Conservation (phyloP, 129 eudicot genomes). For the Chrysanthemum seticuspe region DNA sequence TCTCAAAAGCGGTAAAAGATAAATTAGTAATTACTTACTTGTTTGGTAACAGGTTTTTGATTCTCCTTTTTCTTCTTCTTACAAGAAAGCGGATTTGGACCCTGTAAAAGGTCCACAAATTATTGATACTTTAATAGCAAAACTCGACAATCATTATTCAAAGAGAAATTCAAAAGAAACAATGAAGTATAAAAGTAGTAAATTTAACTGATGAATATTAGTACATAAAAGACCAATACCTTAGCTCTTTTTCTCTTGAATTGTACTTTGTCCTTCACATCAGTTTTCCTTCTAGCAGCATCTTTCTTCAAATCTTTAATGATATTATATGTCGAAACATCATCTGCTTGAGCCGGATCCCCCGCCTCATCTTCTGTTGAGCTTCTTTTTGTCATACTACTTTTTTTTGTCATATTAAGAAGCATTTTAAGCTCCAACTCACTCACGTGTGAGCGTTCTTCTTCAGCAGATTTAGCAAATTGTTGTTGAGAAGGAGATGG, state of each 20-base stretch:
- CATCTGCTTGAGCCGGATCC: conserved; percentile 48
- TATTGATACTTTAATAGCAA: neutral
- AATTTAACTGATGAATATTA: neutral
- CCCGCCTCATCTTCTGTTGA: conserved; percentile 28
- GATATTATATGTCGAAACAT: conserved; percentile 25
- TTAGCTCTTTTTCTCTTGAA: conserved; percentile 84
- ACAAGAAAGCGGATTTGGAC: conserved; percentile 92
- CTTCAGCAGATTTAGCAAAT: conserved; percentile 75
- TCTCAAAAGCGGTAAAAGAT: neutral
- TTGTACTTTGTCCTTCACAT: conserved; percentile 59
- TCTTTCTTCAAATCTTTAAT: conserved; percentile 25
- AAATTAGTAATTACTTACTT: conserved; percentile 33
- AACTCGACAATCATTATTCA: neutral
- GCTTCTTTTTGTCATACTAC: too few relatives aligned
- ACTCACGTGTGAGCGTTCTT: conserved; percentile 67
- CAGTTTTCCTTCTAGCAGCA: conserved; percentile 33
- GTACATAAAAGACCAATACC: conserved; percentile 39
- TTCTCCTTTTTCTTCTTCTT: conserved; percentile 61
- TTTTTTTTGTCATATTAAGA: conserved; percentile 36
- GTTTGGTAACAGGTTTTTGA: conserved; percentile 37
- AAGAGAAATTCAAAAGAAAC: neutral
- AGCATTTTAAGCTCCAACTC: conserved; percentile 69
- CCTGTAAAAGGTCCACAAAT: conserved; percentile 45
- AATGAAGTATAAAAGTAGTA: neutral
- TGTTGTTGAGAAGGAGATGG: conserved; percentile 68